Evolutionary conservation across 805 yeast genomes (phyloP).

Genomic region (Yamadazyma ubonensis): DNA sequence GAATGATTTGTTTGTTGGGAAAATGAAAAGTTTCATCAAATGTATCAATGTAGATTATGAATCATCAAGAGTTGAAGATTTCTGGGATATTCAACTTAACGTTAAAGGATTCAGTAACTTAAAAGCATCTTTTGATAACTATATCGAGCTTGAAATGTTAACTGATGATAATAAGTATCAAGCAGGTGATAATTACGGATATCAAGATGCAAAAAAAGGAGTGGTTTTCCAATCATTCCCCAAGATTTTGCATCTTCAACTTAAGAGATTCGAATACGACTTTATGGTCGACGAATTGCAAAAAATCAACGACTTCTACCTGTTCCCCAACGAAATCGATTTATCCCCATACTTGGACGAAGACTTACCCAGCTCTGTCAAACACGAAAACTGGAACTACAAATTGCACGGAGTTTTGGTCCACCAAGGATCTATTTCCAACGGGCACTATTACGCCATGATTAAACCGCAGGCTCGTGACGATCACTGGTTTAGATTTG

Average conservation of each 20-base stretch:
- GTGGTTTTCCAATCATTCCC: slow-evolving; percentile 90
- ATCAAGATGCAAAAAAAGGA: slow-evolving; percentile 96
- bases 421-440: slow-evolving; percentile 92
- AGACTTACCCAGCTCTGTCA: slow-evolving; percentile 38
- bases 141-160: slow-evolving; percentile 82
- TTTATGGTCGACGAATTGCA: slow-evolving; percentile 84
- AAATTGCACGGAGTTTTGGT: slow-evolving; percentile 90
- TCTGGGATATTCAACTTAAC: slow-evolving; percentile 96
- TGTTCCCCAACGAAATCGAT: slow-evolving; percentile 82
- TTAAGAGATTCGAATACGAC: slow-evolving; percentile 93
- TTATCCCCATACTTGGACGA: slow-evolving; percentile 75
- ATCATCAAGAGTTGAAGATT: slow-evolving; percentile 87
- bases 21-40: slow-evolving; percentile 91
- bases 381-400: slow-evolving; percentile 68
- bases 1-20: slow-evolving; percentile 88
- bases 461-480: slow-evolving; percentile 72
- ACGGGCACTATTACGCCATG: slow-evolving; percentile 96
- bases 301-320: slow-evolving; percentile 89
- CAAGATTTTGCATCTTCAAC: slow-evolving; percentile 86
- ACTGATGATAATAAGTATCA: slow-evolving; percentile 95
- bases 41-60: slow-evolving; percentile 93
- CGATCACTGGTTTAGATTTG: slow-evolving; percentile 81
- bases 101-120: slow-evolving; percentile 79
- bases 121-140: slow-evolving; percentile 75
- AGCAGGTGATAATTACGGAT: slow-evolving; percentile 79